phyloP scores from a whole-genome alignment of 2,329 filamentous ascomycete species.

The Fusarium agapanthi region DNA sequence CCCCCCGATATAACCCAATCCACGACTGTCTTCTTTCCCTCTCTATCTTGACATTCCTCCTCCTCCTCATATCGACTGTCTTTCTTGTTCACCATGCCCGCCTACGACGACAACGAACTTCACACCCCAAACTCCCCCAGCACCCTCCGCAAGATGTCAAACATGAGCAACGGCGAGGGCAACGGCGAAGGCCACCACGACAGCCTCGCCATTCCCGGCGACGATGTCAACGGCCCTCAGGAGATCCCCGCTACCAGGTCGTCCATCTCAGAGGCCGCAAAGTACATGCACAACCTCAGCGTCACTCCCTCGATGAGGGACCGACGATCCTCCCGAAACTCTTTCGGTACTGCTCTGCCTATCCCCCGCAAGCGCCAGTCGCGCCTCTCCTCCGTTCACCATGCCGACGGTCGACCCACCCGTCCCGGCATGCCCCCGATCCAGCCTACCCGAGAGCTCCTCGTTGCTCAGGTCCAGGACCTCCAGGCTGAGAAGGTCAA shows the following conservation, averaged over 20 bases:
- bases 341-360: constrained; percentile 76
- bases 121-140: constrained; percentile 28
- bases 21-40: constrained; percentile 6
- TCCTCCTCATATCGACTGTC: not conserved
- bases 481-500: constrained; percentile 71
- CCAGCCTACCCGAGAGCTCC: constrained; percentile 71
- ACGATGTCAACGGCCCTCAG: constrained; percentile 62
- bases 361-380: constrained; percentile 77
- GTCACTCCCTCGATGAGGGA: constrained; percentile 73
- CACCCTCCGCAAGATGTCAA: constrained; percentile 29
- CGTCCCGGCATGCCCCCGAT: constrained; percentile 67
- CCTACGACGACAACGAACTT: constrained; percentile 66
- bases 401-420: constrained; percentile 54
- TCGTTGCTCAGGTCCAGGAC: constrained; percentile 76
- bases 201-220: constrained; percentile 47
- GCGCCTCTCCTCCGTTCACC: constrained; percentile 69
- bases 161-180: constrained; percentile 5
- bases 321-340: constrained; percentile 76
- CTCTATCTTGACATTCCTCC: constrained; percentile 14
- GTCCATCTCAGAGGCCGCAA: constrained; percentile 71
- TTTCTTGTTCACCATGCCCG: constrained; percentile 60
- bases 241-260: constrained; percentile 76
- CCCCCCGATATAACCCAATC: constrained; percentile 7
- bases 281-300: constrained; percentile 79
- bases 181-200: constrained; percentile 28